phyloP scores from a whole-genome alignment of 1,284 basidiomycete genomes.

The Takashimella koratensis region DNA sequence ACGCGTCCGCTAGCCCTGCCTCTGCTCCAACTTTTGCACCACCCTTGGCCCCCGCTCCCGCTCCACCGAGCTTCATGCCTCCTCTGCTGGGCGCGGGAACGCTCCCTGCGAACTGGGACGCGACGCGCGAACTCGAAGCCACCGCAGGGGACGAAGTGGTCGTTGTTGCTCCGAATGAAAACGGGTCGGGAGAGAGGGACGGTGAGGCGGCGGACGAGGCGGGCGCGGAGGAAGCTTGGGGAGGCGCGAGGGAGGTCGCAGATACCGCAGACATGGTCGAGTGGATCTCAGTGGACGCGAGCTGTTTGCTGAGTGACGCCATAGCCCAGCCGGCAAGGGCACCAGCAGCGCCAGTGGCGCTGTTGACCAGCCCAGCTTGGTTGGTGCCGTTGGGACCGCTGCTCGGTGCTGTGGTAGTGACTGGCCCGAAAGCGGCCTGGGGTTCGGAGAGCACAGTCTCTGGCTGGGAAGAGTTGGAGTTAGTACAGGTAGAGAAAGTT shows the following conservation, averaged over 20 bases:
- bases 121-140: not conserved
- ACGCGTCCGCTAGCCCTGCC: constrained; percentile 56
- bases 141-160: constrained; percentile 5
- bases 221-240: constrained; percentile 2
- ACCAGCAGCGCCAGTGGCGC: constrained; percentile 82
- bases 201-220: constrained; percentile 19
- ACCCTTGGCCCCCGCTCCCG: constrained; percentile 49
- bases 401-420: constrained; percentile 43
- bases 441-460: constrained; percentile 58
- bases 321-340: constrained; percentile 93
- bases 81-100: constrained; percentile 2
- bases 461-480: constrained; percentile 54
- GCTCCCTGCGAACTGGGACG: not conserved
- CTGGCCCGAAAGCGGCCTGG: constrained; percentile 34
- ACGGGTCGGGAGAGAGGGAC: not conserved
- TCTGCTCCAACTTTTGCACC: not conserved
- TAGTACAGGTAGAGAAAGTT: not conserved
- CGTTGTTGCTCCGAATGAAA: constrained; percentile 1
- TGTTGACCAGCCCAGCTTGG: constrained; percentile 65
- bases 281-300: constrained; percentile 68
- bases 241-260: constrained; percentile 9
- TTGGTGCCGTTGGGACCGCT: constrained; percentile 13
- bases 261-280: constrained; percentile 55
- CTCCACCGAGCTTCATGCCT: constrained; percentile 67
- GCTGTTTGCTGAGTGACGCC: constrained; percentile 76